A percentile compares a stretch with the other conserved stretches of the same genome.
phyloP scores from a whole-genome alignment of 1,139 yeast genomes.

The Pichia sp. region DNA sequence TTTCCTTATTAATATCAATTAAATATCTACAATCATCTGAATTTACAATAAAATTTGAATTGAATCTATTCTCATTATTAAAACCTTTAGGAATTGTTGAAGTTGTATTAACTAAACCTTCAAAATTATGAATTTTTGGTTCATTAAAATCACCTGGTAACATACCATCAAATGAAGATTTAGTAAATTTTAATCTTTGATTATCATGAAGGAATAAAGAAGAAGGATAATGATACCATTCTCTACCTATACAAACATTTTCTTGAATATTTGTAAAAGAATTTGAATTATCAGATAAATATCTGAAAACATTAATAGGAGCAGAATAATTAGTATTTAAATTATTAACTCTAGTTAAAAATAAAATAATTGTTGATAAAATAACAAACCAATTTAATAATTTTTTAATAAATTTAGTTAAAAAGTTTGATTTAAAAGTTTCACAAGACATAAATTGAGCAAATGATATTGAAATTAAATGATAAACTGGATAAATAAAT shows the following conservation, averaged over 20 bases:
- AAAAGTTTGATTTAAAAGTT: conserved; percentile 3
- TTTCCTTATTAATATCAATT: conserved; percentile 46
- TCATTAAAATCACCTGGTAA: conserved; percentile 83
- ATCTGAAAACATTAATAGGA: conserved; percentile 43
- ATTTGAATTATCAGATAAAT: conserved; percentile 23
- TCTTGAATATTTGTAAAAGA: conserved; percentile 19
- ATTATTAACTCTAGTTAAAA: conserved; percentile 35
- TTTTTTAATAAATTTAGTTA: conserved; percentile 9
- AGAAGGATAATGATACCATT: conserved; percentile 91
- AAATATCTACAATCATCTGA: conserved; percentile 49
- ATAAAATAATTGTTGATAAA: conserved; percentile 2
- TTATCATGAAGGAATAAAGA: conserved; percentile 65
- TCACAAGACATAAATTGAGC: conserved; percentile 38
- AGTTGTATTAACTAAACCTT: conserved; percentile 29
- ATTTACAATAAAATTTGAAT: conserved; percentile 41
- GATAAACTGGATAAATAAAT: conserved; percentile 80
- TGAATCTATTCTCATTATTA: conserved; percentile 67
- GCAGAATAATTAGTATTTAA: conserved; percentile 55
- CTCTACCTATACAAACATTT: conserved; percentile 82
- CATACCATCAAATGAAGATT: conserved; percentile 78
- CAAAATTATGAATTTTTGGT: conserved; percentile 20
- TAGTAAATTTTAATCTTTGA: conserved; percentile 57
- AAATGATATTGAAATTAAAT: conserved; percentile 58
- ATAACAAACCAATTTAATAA: conserved; percentile 9
- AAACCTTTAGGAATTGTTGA: conserved; percentile 51